These are phyloP conservation scores for Micractinium sp. DNA, from an alignment of 139 green algal genomes.

Conservation along the genomic window DNA sequence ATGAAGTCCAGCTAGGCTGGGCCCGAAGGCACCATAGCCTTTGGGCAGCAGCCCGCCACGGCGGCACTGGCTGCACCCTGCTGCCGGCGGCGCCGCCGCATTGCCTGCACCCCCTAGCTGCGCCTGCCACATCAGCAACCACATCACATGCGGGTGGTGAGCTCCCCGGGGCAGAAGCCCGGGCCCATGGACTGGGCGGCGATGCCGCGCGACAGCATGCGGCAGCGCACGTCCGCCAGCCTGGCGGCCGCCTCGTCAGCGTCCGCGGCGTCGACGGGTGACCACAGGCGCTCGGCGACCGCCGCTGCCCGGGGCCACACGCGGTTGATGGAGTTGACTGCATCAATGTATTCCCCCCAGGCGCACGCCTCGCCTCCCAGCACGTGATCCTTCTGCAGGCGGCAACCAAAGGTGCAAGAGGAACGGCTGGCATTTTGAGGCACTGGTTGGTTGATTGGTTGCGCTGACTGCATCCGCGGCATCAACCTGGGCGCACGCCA, in stretches of 20 bases:
- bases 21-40: too few species aligned
- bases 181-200: constrained; percentile 45
- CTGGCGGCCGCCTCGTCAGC: neutral
- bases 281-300: constrained; percentile 71
- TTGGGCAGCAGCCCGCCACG: too few species aligned
- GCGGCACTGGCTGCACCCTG: too few species aligned
- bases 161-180: constrained; percentile 52
- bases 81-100: too few species aligned
- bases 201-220: constrained; percentile 53
- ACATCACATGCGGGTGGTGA: constrained; percentile 31
- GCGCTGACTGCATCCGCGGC: too few species aligned
- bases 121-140: neutral
- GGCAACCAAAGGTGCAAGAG: too few species aligned
- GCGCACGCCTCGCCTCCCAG: constrained; percentile 68
- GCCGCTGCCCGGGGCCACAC: constrained; percentile 65
- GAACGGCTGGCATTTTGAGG: too few species aligned
- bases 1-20: too few species aligned
- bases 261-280: neutral
- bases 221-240: constrained; percentile 52
- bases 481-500: too few species aligned
- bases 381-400: constrained; percentile 49
- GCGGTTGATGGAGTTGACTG: constrained; percentile 50
- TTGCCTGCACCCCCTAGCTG: too few species aligned
- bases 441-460: too few species aligned
- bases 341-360: constrained; percentile 71